Evolutionary conservation across 2,329 filamentous ascomycete genomes (phyloP), one percentile per base, ranked within the genome.

Genomic region (Sporothrix curviconia): DNA sequence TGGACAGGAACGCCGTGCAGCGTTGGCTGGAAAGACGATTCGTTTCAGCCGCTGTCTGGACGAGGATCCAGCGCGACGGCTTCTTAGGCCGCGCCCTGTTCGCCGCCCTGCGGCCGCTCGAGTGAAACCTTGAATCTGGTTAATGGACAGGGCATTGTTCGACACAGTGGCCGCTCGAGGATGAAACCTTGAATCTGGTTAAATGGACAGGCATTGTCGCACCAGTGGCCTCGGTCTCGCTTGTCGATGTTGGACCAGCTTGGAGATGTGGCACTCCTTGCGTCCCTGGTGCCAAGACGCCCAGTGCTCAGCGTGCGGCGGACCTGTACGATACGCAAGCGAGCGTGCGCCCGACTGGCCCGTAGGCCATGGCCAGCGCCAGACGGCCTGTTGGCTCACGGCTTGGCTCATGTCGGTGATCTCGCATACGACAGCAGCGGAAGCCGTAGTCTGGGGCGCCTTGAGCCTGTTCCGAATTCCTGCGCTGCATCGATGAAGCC

Each of bases 311-410:
- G n/a, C n/a, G n/a, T n/a, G 22, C 76, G 67, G 3, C 74, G 72
- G 4, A 85, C 67, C 7, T 74, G 72, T 4, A 78, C 68, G 2
- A 90, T 65, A 2, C 80, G 79, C 9, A 90, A 69, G 1, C 80
- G 70, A 61, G 85, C 79, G 1, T 82, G n/a, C n/a, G n/a, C n/a
- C 81, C 14, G 76, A 77, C 50, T 77, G 74, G n/a, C 86, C 86
- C 2, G 77, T 72, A 5, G 72, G 77, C n/a, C 64, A 72, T 77
- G 60, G 73, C 80, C 60, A 77, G 73, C 63, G 72, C 68, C 1
- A 72, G 69, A 12, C 68, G 68, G 15, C 65, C 67, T 1, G 57
- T 62, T 32, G 62, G 32, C 55, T 65, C 28, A 57, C 63, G 28
- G 22, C 55, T 25, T n/a, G n/a, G 3, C 65, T 73, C 17, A 70